Evolutionary conservation across 371 early-diverging fungal species (phyloP).

Genomic region (Syncephalis plumigaleata): DNA sequence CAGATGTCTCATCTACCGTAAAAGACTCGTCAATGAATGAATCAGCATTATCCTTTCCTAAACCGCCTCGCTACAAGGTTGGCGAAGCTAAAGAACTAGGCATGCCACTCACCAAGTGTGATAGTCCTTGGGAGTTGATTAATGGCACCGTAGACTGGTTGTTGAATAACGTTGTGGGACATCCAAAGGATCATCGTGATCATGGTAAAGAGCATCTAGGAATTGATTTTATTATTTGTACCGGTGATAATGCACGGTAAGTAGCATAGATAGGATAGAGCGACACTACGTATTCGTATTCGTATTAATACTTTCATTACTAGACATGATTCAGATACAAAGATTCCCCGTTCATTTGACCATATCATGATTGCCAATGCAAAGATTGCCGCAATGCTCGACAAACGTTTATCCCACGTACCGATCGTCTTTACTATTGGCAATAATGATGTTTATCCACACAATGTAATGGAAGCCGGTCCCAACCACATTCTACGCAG

Average conservation of each 20-base stretch:
- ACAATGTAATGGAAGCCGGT: constrained; percentile 33
- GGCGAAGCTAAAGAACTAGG: constrained; percentile 25
- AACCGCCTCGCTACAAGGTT: constrained; percentile 11
- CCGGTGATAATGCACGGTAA: constrained; percentile 59
- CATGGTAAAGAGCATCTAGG: no score
- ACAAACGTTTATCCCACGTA: constrained; percentile 14
- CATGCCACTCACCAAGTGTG: constrained; percentile 40
- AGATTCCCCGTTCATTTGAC: constrained; percentile 30
- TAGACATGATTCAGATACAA: constrained; percentile 55
- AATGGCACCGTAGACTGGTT: constrained; percentile 49
- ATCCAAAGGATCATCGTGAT: neutral
- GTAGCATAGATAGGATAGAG: neutral
- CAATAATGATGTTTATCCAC: constrained; percentile 66
- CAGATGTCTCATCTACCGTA: no score
- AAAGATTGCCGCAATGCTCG: constrained; percentile 16
- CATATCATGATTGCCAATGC: constrained; percentile 30
- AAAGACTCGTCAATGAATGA: no score
- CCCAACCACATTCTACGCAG: constrained; percentile 24
- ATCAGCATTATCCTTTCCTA: no score
- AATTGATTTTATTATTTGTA: constrained; percentile 62
- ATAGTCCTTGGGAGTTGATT: constrained; percentile 37
- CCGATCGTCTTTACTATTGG: constrained; percentile 43
- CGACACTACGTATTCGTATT: neutral
- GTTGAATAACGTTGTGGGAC: constrained; percentile 19
- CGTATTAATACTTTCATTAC: neutral